These are phyloP conservation scores for Sporothrix phasma DNA, from an alignment of 2,329 filamentous ascomycete genomes.

Conservation along the genomic window DNA sequence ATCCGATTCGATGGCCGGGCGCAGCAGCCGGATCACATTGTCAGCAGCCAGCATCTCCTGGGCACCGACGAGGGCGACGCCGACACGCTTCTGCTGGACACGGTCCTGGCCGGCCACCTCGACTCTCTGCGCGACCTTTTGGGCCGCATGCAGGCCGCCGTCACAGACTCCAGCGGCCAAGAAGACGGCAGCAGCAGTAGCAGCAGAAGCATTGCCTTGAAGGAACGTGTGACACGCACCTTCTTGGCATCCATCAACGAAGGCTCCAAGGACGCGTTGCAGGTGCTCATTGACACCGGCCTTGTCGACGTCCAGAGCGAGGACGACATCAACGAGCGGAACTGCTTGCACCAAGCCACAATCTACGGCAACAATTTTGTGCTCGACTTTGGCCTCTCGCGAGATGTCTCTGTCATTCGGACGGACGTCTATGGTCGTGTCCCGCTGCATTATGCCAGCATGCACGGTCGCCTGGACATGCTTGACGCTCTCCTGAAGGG, in stretches of 20 bases:
- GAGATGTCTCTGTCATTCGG: conserved; percentile 64
- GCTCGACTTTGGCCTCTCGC: conserved; percentile 62
- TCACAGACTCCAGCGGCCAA: conserved; percentile 41
- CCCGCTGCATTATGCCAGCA: conserved; percentile 89
- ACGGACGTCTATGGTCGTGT: conserved; percentile 91
- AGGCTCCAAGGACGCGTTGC: conserved; percentile 65
- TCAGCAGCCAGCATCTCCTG: conserved; percentile 54
- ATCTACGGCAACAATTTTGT: conserved; percentile 83
- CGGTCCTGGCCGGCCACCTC: conserved; percentile 71
- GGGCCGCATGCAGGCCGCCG: conserved; percentile 52
- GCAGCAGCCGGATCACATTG: conserved; percentile 44
- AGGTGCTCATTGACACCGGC: conserved; percentile 66
- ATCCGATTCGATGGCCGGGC: conserved; percentile 60
- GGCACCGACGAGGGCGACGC: conserved; percentile 82
- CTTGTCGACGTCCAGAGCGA: conserved; percentile 86
- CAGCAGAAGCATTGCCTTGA: conserved; percentile 43
- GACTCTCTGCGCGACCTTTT: conserved; percentile 72
- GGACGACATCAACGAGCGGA: conserved; percentile 95
- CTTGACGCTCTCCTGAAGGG: conserved; percentile 61
- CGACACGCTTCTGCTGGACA: conserved; percentile 79
- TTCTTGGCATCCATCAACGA: conserved; percentile 87
- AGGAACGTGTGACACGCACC: conserved; percentile 75
- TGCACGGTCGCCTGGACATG: conserved; percentile 84
- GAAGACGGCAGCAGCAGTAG: conserved; percentile 21
- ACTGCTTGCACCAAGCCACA: conserved; percentile 91